Percentiles rank a stretch among this genome's conserved stretches.
phyloP scores from a whole-genome alignment of 768 basidiomycete genomes.

The Tricholomella constricta region DNA sequence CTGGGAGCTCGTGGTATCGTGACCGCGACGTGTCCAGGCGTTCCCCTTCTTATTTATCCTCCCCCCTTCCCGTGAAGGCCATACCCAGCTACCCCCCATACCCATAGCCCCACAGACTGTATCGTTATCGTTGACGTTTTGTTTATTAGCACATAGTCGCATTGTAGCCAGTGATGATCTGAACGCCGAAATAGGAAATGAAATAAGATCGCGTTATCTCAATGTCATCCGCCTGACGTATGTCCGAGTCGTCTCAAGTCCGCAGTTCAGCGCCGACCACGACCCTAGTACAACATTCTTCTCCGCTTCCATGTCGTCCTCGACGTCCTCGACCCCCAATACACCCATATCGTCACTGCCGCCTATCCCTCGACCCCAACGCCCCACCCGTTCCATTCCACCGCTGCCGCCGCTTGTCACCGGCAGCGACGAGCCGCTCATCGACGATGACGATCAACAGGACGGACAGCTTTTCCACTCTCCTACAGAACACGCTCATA shows the following conservation, averaged over 20 bases:
- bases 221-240: conserved; percentile 20
- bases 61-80: neutral
- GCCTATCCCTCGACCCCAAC: conserved; percentile 11
- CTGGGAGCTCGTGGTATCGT: conserved; percentile 37
- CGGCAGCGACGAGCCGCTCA: conserved; percentile 5
- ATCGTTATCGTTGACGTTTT: conserved; percentile 9
- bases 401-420: conserved; percentile 8
- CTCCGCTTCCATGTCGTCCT: conserved; percentile 4
- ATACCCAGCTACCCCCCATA: conserved; percentile 16
- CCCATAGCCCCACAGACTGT: conserved; percentile 10
- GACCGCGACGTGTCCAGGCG: neutral
- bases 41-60: neutral
- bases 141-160: neutral
- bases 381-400: conserved; percentile 20
- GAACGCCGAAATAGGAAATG: conserved; percentile 7
- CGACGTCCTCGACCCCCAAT: neutral
- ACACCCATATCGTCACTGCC: neutral
- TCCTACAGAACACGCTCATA: neutral
- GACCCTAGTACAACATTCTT: neutral
- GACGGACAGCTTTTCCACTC: neutral
- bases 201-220: conserved; percentile 11
- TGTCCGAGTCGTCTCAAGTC: conserved; percentile 1
- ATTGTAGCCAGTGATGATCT: neutral
- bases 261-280: conserved; percentile 5
- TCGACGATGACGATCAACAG: neutral